Percentiles rank a stretch among this genome's conserved stretches.
phyloP scores from a whole-genome alignment of 371 early-diverging fungal genomes.

The Circinella minor region DNA sequence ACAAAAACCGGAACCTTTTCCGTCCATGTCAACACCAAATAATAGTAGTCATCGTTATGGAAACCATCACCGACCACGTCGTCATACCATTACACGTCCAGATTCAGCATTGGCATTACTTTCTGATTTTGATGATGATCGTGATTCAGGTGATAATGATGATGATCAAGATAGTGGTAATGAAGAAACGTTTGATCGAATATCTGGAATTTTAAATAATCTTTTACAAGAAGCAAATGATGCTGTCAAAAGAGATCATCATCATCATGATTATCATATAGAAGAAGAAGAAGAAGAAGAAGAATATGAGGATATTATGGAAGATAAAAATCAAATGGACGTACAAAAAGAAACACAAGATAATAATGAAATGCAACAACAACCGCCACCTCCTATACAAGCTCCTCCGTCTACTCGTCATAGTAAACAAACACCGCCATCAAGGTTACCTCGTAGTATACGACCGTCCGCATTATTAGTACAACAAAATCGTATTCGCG shows the following conservation, averaged over 20 bases:
- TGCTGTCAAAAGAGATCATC: slow-evolving; percentile 19
- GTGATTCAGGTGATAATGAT: neutral
- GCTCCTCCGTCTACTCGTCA: slow-evolving; percentile 13
- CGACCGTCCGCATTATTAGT: slow-evolving; percentile 15
- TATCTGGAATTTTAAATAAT: slow-evolving; percentile 43
- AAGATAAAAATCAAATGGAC: too few species aligned
- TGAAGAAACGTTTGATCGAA: slow-evolving; percentile 45
- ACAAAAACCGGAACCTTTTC: slow-evolving; percentile 31
- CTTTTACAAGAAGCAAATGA: slow-evolving; percentile 53
- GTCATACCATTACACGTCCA: slow-evolving; percentile 50
- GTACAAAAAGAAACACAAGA: slow-evolving; percentile 4
- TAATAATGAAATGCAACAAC: slow-evolving; percentile 9
- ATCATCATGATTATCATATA: slow-evolving; percentile 7
- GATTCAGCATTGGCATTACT: slow-evolving; percentile 41
- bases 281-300: slow-evolving; percentile 24
- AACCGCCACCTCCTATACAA: slow-evolving; percentile 14
- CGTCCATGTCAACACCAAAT: slow-evolving; percentile 32
- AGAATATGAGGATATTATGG: too few species aligned
- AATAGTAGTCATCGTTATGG: neutral
- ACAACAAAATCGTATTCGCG: slow-evolving; percentile 1
- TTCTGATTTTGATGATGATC: slow-evolving; percentile 28
- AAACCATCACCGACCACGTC: slow-evolving; percentile 19
- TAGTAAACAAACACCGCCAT: slow-evolving; percentile 14
- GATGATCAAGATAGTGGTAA: slow-evolving; percentile 28
- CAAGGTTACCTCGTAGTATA: slow-evolving; percentile 22